Conservation (phyloP, 2,329 filamentous ascomycete species). For the Colletotrichum musae region DNA sequence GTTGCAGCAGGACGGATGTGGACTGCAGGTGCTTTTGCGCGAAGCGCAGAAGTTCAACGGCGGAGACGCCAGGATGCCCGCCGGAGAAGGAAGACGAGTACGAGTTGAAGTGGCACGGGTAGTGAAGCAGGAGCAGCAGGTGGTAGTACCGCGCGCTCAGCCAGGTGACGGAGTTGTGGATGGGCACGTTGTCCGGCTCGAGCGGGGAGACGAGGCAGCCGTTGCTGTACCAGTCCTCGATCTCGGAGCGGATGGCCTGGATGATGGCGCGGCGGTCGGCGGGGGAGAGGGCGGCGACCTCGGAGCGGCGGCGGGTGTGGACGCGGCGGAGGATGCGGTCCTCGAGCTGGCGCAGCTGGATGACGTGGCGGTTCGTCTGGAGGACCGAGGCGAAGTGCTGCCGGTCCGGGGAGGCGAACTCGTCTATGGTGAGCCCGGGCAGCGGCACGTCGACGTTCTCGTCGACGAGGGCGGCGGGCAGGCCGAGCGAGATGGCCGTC, state of each 20-base stretch:
- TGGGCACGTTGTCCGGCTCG: constrained; percentile 59
- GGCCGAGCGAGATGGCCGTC: constrained; percentile 58
- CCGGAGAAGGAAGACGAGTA: constrained; percentile 41
- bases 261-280: constrained; percentile 51
- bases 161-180: constrained; percentile 62
- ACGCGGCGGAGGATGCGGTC: constrained; percentile 56
- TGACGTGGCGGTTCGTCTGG: constrained; percentile 61
- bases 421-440: constrained; percentile 60
- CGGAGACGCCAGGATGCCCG: constrained; percentile 43
- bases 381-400: constrained; percentile 56
- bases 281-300: constrained; percentile 49
- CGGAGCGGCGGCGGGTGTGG: constrained; percentile 50
- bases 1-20: constrained; percentile 57
- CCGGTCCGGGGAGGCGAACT: constrained; percentile 58
- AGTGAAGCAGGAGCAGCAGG: constrained; percentile 60
- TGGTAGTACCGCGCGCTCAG: constrained; percentile 60
- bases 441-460: constrained; percentile 57
- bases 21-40: constrained; percentile 59
- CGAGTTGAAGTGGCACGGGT: constrained; percentile 57
- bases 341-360: constrained; percentile 60
- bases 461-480: constrained; percentile 56
- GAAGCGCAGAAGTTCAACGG: constrained; percentile 54
- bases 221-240: constrained; percentile 63
- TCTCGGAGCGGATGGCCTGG: constrained; percentile 55
- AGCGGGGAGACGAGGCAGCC: constrained; percentile 60